Base-by-base conservation (phyloP, 805 yeast genomes). In the Cyberlindnera meyerae region DNA sequence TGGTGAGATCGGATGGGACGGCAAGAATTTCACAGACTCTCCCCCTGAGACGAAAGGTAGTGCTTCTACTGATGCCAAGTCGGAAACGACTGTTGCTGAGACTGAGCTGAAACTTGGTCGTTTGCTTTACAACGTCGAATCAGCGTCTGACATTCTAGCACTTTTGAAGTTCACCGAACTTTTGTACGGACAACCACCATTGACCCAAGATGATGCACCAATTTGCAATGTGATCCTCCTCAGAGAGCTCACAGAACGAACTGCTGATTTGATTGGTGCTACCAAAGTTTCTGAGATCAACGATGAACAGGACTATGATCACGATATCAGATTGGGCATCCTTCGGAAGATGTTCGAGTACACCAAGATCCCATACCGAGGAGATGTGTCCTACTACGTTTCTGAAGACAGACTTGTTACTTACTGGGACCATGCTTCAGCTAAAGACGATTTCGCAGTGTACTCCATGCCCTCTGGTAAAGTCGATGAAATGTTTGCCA, bases 401-500 rank as follows among this genome's bases (percentile, higher is more conserved):
- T 72, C 65, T 41, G 75, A 75, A 44, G 84, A 81, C 29, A 80
- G 73, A 55, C 73, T 86, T 41, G 85, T 79, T 52, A 62, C 71
- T 35, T 71, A 82, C 45, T 75, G 89, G 11, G 95, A 95, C 16
- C 90, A 93, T 20, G 88, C 94, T 18, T 89, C 61, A 40, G 28
- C 31, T 14, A 38, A 34, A 3, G 43, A 48, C 17, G 56, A 53
- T 29, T 32, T 54, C n/a, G 26, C 47, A 25, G 33, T 54, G 8
- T 52, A 42, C 17, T 47, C 48, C 9, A 25, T 47, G 33, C 33
- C 32, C 6, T 36, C 30, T 34, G 36, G 29, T 27, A 24, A 32
- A 21, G 29, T 33, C 31, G 41, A 34, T 39, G n/a, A 26, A 13
- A 16, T 31, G 11, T n/a, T 43, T 30, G 27, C 37, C 15, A 26